Conservation (phyloP, 352 stramenopile species). For the Phytopythium kandeliae region DNA sequence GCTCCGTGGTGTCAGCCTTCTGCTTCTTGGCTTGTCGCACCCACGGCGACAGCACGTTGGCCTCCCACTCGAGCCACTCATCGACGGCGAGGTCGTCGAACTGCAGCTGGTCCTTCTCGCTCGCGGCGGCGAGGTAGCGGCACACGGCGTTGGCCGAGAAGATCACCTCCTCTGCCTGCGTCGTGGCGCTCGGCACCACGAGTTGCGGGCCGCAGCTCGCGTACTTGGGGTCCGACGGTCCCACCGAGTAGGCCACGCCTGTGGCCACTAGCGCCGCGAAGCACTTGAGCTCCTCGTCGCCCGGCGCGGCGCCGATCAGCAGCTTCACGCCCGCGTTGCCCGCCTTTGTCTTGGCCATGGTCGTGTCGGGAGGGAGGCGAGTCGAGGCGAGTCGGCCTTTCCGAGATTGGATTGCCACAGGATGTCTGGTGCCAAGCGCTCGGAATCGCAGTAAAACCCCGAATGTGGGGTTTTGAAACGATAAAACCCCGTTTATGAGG, state of each 20-base stretch:
- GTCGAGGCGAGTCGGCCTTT: not conserved
- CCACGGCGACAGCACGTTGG: conserved; percentile 52
- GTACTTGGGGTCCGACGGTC: conserved; percentile 50
- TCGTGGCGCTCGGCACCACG: conserved; percentile 14
- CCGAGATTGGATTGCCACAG: not conserved
- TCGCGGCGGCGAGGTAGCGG: conserved; percentile 58
- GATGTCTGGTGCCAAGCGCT: not conserved
- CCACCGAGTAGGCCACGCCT: conserved; percentile 38
- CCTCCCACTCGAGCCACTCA: conserved; percentile 83
- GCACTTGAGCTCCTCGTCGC: conserved; percentile 80
- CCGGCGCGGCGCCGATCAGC: conserved; percentile 49
- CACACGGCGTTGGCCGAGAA: conserved; percentile 78
- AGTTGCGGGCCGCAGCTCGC: conserved; percentile 51
- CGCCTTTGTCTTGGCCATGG: conserved; percentile 1
- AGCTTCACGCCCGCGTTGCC: conserved; percentile 38
- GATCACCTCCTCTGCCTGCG: conserved; percentile 27
- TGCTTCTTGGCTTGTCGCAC: conserved; percentile 51
- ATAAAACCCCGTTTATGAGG: not conserved
- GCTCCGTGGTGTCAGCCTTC: conserved; percentile 7
- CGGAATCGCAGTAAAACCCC: not conserved
- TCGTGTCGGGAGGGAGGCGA: not conserved
- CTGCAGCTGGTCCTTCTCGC: conserved; percentile 31
- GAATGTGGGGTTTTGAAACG: not conserved
- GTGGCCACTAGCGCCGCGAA: conserved; percentile 59
- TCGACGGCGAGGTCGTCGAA: conserved; percentile 73